Evolutionary conservation across 1,284 basidiomycete species (phyloP).

Genomic region (Gymnopus androsaceus): DNA sequence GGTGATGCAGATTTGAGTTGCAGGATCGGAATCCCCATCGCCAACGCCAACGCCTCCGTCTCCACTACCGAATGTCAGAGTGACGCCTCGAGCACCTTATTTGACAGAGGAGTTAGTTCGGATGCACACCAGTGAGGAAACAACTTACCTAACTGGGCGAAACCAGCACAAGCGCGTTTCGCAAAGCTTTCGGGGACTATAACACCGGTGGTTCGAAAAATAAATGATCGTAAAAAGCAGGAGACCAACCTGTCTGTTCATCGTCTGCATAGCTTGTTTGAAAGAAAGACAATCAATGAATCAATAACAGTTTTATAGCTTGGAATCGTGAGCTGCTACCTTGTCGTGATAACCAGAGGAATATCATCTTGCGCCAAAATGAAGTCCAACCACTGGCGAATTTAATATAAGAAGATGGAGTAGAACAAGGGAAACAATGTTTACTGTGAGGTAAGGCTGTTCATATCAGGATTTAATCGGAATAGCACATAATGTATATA

Average conservation of each 20-base stretch:
- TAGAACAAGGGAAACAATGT: not conserved
- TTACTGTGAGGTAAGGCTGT: constrained; percentile 11
- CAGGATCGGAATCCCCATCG: constrained; percentile 15
- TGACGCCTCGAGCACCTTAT: constrained; percentile 26
- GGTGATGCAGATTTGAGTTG: constrained; percentile 15
- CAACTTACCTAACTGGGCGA: constrained; percentile 13
- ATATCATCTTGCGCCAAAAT: constrained; percentile 12
- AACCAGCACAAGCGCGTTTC: constrained; percentile 15
- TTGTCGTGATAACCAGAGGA: constrained; percentile 19
- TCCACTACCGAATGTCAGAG: constrained; percentile 22
- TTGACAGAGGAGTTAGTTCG: not conserved
- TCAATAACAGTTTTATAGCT: no score
- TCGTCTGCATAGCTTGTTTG: constrained; percentile 38
- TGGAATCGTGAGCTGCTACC: not conserved
- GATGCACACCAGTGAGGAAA: no score
- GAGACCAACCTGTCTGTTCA: constrained; percentile 33
- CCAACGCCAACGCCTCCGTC: constrained; percentile 21
- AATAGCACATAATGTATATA: no score
- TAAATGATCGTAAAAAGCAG: not conserved
- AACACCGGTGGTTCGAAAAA: no score
- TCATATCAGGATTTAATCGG: no score
- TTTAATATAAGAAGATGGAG: constrained; percentile 42
- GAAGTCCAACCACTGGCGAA: constrained; percentile 26
- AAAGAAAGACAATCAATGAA: no score
- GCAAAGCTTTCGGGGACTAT: constrained; percentile 18